Conservation (phyloP, 164 flowering plant species). For the Aristolochia contorta region DNA sequence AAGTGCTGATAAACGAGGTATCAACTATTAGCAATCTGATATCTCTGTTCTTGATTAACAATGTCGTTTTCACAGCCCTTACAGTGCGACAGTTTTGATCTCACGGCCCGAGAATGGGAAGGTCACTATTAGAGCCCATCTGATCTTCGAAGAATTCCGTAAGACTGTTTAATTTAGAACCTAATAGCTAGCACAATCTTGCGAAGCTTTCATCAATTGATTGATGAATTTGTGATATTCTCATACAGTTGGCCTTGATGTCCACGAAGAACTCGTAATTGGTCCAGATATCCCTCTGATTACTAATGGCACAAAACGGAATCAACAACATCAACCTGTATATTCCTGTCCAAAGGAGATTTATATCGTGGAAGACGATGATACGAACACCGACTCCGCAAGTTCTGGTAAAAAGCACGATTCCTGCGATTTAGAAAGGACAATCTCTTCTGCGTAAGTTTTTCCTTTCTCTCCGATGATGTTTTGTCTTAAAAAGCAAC, state of each 20-base stretch:
- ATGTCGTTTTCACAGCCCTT: constrained; percentile 54
- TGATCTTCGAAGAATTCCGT: constrained; percentile 85
- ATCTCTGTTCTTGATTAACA: neutral
- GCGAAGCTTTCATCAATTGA: neutral
- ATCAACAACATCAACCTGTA: constrained; percentile 15
- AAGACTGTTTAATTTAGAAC: constrained; percentile 12
- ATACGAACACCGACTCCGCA: constrained; percentile 10
- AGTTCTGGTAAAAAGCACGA: constrained; percentile 17
- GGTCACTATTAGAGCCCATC: constrained; percentile 62
- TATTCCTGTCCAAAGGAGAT: constrained; percentile 34
- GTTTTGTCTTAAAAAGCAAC: neutral
- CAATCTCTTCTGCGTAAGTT: constrained; percentile 38
- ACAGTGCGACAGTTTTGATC: constrained; percentile 42
- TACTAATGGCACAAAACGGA: constrained; percentile 12
- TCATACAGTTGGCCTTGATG: constrained; percentile 82
- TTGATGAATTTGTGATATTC: constrained; percentile 9
- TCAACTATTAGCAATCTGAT: neutral
- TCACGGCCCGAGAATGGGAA: constrained; percentile 56
- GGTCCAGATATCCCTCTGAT: constrained; percentile 22
- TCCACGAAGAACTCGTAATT: constrained; percentile 45
- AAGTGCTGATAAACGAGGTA: neutral
- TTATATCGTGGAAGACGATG: constrained; percentile 35
- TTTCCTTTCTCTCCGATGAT: no score
- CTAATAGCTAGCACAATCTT: neutral
- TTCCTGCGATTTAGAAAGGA: constrained; percentile 13